A percentile compares a stretch with the other conserved stretches of the same genome.
Evolutionary conservation across 164 flowering plant species (phyloP).

Genomic region (Annona cherimola): DNA sequence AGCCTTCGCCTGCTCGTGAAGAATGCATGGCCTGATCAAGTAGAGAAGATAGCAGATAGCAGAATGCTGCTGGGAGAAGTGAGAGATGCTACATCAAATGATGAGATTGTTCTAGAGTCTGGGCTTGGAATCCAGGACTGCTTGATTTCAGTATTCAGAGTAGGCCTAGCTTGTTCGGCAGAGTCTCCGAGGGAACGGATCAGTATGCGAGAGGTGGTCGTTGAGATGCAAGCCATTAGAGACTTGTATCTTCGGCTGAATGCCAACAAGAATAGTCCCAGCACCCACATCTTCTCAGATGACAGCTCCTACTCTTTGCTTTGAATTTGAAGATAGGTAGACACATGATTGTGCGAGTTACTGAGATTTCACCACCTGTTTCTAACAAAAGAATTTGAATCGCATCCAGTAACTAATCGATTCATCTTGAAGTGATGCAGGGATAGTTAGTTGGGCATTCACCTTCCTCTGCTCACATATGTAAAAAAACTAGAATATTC

Average conservation of each 20-base stretch:
- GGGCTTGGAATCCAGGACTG: not conserved
- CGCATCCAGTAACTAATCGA: too few species aligned
- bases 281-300: not conserved
- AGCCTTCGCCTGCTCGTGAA: slow-evolving; percentile 1
- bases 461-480: too few species aligned
- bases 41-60: slow-evolving; percentile 7
- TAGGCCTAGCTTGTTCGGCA: slow-evolving; percentile 10
- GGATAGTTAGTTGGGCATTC: too few species aligned
- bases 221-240: not conserved
- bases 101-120: not conserved
- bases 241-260: not conserved
- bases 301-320: not conserved
- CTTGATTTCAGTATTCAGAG: slow-evolving; percentile 3
- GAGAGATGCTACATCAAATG: not conserved
- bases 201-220: slow-evolving; percentile 7
- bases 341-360: not conserved
- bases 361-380: not conserved
- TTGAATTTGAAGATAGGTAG: not conserved
- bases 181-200: not conserved
- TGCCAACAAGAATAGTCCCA: not conserved
- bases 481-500: too few species aligned
- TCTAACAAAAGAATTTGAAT: too few species aligned
- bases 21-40: not conserved
- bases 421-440: too few species aligned
- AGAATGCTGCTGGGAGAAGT: not conserved